Base-by-base conservation (phyloP, 2,329 filamentous ascomycete species). In the Knufia petricola region DNA sequence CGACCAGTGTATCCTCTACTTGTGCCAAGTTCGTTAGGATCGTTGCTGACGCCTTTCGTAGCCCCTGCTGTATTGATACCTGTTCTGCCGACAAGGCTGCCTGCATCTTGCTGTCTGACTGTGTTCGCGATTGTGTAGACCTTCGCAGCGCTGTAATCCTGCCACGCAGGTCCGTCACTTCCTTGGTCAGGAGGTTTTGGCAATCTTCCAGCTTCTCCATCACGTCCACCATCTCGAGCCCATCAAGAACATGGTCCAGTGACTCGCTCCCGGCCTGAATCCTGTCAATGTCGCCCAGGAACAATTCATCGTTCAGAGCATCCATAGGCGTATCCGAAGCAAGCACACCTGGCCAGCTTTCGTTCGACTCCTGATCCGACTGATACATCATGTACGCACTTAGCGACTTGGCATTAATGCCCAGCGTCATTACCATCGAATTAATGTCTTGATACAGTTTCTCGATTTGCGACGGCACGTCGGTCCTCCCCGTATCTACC, bases 351-450 rank as follows among this genome's bases (percentile, higher is more conserved):
- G 67, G 56, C 66, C 73, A 75, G 30, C 78, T 69, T 45, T 75
- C 71, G 43, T 70, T 65, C 36, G 72, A 66, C 43, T 79, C 70
- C 9, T 72, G 72, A 3, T 57, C 55, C 50, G 66, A 57, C 52
- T 72, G 67, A 49, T 69, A 67, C 28, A 69, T 53, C 50, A 89
- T 66, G 58, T 77, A 82, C 0, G 73, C 69, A 17, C 72, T 66
- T 36, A 83, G 59, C 6, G 75, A 80, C 13, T 90, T 77, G 4
- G 85, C 80, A 62, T 96, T 96, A 43, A 95, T 76, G 8, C 90
- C 90, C 34, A 96, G 70, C 0, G 86, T 90, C 59, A 95, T 87
- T 37, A 98, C 82, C 92, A 96, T 98, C 10, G 85, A 85, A 64
- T 73, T 74, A 53, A 73, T 71, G 50, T 74, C 71, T 10, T 70